A percentile compares a stretch with the other conserved stretches of the same genome.
phyloP scores from a whole-genome alignment of 2,329 filamentous ascomycete species.

The Pestalotiopsis sp. region DNA sequence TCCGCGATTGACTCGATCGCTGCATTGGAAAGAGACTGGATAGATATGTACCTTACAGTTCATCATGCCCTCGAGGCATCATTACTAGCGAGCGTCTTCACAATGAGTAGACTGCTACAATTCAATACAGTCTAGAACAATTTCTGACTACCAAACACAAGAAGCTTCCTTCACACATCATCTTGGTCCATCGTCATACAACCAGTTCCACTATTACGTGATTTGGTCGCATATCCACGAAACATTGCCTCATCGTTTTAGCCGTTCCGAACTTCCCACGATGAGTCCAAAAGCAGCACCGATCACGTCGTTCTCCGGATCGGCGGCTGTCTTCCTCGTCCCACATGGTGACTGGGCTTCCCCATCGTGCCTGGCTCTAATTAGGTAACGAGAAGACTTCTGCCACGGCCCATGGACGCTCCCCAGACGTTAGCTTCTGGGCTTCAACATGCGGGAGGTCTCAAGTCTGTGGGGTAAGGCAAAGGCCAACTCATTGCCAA shows the following conservation, averaged over 20 bases:
- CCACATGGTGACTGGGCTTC: background rate
- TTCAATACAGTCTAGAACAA: background rate
- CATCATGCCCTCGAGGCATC: background rate
- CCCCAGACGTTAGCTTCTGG: background rate
- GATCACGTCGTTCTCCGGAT: background rate
- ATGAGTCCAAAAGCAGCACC: background rate
- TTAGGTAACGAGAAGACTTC: background rate
- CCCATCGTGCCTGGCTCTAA: constrained; percentile 4
- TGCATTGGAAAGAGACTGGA: background rate
- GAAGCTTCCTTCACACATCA: background rate
- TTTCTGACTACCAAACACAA: background rate
- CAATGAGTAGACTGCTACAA: background rate
- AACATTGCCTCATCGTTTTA: background rate
- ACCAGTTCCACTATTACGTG: background rate
- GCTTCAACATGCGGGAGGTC: background rate
- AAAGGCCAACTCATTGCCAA: background rate
- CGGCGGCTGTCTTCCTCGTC: background rate
- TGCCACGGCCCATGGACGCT: background rate
- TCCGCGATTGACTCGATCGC: background rate
- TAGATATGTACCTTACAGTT: background rate
- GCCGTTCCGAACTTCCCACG: background rate
- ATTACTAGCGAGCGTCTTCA: background rate
- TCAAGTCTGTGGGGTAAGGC: constrained; percentile 3
- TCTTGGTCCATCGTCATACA: background rate
- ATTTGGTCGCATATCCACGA: background rate